Evolutionary conservation across 2,329 filamentous ascomycete genomes (phyloP).

Genomic region (Dactylellina cionopaga): DNA sequence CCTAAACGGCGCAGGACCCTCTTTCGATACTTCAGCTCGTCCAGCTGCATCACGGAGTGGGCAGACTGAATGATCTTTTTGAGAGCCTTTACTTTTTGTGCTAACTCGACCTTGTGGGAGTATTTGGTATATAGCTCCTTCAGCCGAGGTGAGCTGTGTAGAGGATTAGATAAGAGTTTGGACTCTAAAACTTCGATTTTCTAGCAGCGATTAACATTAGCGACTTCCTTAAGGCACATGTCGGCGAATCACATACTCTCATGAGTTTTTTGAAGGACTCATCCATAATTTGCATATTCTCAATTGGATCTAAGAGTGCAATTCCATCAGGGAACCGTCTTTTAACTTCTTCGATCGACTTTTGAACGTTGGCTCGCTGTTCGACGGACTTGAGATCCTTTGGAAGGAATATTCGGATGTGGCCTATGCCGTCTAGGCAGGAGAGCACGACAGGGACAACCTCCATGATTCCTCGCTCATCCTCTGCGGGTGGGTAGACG

Average conservation of each 20-base stretch:
- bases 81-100: constrained; percentile 82
- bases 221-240: neutral
- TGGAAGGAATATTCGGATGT: constrained; percentile 84
- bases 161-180: constrained; percentile 83
- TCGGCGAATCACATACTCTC: constrained; percentile 62
- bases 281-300: constrained; percentile 94
- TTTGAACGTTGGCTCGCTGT: constrained; percentile 75
- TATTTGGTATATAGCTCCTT: constrained; percentile 89
- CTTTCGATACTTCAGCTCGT: constrained; percentile 95
- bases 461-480: constrained; percentile 77
- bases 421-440: constrained; percentile 84
- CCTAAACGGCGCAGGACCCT: constrained; percentile 90
- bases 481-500: constrained; percentile 67
- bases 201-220: constrained; percentile 61
- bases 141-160: constrained; percentile 88
- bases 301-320: constrained; percentile 87
- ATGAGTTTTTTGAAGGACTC: constrained; percentile 93
- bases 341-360: constrained; percentile 78
- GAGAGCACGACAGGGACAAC: constrained; percentile 86
- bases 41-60: constrained; percentile 88
- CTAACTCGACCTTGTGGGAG: constrained; percentile 77
- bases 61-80: constrained; percentile 88
- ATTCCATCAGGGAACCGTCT: constrained; percentile 92
- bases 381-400: constrained; percentile 75
- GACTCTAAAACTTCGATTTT: constrained; percentile 98